Evolutionary conservation across 2,329 filamentous ascomycete species (phyloP).

Genomic region (Alternaria sp.): DNA sequence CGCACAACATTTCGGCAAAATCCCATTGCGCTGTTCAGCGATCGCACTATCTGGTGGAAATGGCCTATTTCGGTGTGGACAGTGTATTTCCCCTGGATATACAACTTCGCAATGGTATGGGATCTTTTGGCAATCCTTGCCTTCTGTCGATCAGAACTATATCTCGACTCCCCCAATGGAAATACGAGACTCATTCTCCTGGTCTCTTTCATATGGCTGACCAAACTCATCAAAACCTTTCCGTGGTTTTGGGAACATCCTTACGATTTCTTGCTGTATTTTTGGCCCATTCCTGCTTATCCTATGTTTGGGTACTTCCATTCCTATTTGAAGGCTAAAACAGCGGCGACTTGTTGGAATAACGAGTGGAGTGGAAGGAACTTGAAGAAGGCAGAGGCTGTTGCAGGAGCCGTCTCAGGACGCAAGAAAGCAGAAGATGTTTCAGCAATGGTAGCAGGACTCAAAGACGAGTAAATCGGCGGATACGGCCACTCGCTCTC

Average conservation of each 20-base stretch:
- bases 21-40: slow-evolving; percentile 27
- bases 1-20: slow-evolving; percentile 37
- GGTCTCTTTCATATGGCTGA: slow-evolving; percentile 22
- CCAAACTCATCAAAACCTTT: slow-evolving; percentile 34
- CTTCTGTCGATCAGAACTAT: slow-evolving; percentile 17
- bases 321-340: slow-evolving; percentile 27
- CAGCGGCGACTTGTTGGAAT: slow-evolving; percentile 25
- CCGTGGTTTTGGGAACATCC: slow-evolving; percentile 32
- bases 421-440: background rate
- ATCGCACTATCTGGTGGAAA: slow-evolving; percentile 34
- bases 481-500: too few relatives aligned
- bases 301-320: slow-evolving; percentile 30
- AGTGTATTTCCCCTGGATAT: slow-evolving; percentile 36
- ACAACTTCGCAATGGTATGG: slow-evolving; percentile 36
- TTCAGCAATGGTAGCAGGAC: background rate
- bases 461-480: background rate
- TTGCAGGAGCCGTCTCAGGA: background rate
- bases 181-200: slow-evolving; percentile 6
- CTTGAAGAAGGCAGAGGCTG: background rate
- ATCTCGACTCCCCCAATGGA: slow-evolving; percentile 8
- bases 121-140: slow-evolving; percentile 22
- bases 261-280: slow-evolving; percentile 30
- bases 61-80: slow-evolving; percentile 35
- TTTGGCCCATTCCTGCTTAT: slow-evolving; percentile 24
- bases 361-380: slow-evolving; percentile 26